phyloP scores from a whole-genome alignment of 768 basidiomycete species.

The Suillus tomentosus region DNA sequence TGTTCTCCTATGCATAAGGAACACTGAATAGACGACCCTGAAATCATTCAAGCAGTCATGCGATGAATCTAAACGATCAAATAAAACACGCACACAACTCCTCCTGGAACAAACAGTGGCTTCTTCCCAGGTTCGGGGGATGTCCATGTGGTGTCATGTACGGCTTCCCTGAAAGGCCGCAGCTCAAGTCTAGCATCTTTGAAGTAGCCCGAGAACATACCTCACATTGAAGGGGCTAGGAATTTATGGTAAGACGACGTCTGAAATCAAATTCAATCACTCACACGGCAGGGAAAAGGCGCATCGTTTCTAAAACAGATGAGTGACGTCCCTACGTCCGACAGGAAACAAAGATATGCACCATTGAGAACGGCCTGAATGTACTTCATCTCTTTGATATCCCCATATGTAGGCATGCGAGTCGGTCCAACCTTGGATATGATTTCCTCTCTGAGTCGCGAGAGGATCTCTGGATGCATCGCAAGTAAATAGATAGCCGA shows the following conservation, averaged over 20 bases:
- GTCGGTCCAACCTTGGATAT: conserved; percentile 37
- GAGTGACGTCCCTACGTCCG: not conserved
- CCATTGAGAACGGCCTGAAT: conserved; percentile 47
- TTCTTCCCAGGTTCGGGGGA: conserved; percentile 23
- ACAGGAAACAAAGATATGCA: conserved; percentile 18
- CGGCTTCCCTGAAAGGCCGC: conserved; percentile 19
- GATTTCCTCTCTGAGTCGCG: conserved; percentile 44
- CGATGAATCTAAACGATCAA: not conserved
- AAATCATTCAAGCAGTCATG: not conserved
- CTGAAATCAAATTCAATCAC: conserved; percentile 8
- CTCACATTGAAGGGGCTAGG: conserved; percentile 17
- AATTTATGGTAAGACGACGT: not conserved
- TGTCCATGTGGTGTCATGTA: conserved; percentile 27
- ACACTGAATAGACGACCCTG: conserved; percentile 28
- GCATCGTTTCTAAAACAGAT: conserved; percentile 30
- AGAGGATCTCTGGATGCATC: conserved; percentile 44
- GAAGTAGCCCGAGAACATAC: conserved; percentile 16
- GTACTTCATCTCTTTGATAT: conserved; percentile 45
- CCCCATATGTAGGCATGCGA: conserved; percentile 38
- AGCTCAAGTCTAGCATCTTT: not conserved
- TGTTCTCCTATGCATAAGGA: conserved; percentile 37
- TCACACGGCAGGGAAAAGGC: conserved; percentile 36
- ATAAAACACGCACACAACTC: conserved; percentile 19
- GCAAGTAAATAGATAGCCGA: conserved; percentile 49
- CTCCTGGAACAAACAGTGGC: conserved; percentile 32